Evolutionary conservation across 257 asterid species (phyloP).

Genomic region (Vinca minor): DNA sequence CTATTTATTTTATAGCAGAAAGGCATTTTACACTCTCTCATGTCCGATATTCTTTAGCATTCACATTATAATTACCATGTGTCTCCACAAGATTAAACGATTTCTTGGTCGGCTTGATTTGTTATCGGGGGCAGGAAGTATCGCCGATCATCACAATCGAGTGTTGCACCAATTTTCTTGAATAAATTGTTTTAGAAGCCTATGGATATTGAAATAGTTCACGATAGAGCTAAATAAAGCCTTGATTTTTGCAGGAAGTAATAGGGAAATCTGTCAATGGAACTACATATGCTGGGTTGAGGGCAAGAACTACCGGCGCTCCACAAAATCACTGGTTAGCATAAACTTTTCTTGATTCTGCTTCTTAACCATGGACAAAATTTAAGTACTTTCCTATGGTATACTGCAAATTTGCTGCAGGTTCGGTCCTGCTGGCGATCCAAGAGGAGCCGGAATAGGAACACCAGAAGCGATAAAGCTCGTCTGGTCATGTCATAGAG

Average conservation of each 20-base stretch:
- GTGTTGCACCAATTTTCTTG: no score
- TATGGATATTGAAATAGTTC: neutral
- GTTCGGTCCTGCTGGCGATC: conserved; percentile 94
- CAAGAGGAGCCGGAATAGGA: conserved; percentile 88
- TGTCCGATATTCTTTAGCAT: no score
- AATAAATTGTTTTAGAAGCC: no score
- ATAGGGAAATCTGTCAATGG: conserved; percentile 88
- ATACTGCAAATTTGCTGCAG: conserved; percentile 23
- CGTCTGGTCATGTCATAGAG: conserved; percentile 92
- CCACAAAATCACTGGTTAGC: conserved; percentile 92
- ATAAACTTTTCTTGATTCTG: neutral
- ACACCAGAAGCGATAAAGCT: conserved; percentile 86
- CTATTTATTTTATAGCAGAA: neutral
- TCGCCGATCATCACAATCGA: no score
- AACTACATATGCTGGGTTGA: conserved; percentile 79
- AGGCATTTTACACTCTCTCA: no score
- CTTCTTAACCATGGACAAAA: neutral
- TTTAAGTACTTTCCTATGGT: neutral
- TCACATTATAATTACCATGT: no score
- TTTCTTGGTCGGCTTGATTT: no score
- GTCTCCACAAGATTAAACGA: no score
- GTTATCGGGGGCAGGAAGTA: no score
- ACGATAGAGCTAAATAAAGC: neutral
- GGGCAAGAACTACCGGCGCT: conserved; percentile 94
- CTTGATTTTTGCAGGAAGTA: conserved; percentile 46